Percentiles rank a stretch among this genome's conserved stretches.
These are phyloP conservation scores for Acacia pycnantha DNA, from an alignment of 331 rosid species.

Conservation along the genomic window DNA sequence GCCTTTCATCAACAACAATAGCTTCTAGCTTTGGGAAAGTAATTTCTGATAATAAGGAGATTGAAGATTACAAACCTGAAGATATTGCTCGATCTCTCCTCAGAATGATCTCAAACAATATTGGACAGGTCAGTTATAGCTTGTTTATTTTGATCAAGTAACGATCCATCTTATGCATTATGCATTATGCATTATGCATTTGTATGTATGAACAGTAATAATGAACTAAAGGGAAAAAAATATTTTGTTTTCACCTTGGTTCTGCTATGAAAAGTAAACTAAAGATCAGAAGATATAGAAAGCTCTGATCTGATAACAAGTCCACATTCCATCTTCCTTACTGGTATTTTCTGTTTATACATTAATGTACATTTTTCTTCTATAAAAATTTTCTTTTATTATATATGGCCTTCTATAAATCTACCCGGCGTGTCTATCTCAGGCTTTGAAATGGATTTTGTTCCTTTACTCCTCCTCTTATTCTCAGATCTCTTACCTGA, in stretches of 20 bases:
- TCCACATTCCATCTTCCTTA: neutral
- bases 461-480: conserved; percentile 16
- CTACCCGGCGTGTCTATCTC: neutral
- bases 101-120: conserved; percentile 91
- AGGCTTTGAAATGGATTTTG: conserved; percentile 17
- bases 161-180: neutral
- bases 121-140: conserved; percentile 73
- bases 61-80: conserved; percentile 76
- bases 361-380: neutral
- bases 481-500: conserved; percentile 76
- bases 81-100: conserved; percentile 90
- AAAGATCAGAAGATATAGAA: neutral
- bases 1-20: conserved; percentile 82
- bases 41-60: conserved; percentile 70
- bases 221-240: neutral
- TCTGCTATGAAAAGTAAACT: neutral
- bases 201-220: neutral
- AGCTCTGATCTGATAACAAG: neutral
- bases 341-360: neutral
- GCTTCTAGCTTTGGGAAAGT: conserved; percentile 98
- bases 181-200: neutral
- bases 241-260: neutral
- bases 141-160: neutral
- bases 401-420: neutral
- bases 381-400: neutral